Evolutionary conservation across 768 basidiomycete genomes (phyloP), one percentile per base, ranked within the genome.

Genomic region (Trichaptum fuscoviolaceum): DNA sequence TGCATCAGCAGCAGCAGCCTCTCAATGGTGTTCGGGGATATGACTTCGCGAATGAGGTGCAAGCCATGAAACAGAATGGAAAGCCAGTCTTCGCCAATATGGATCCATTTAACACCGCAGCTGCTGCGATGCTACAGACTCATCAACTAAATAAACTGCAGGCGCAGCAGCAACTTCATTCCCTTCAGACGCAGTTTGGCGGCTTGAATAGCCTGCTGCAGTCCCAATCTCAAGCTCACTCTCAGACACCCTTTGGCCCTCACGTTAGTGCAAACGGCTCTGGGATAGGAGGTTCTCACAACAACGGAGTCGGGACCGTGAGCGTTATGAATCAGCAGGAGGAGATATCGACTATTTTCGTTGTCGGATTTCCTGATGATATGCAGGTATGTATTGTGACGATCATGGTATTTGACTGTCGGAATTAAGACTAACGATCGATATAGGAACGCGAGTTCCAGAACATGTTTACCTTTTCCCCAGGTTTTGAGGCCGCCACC

Each of bases 351-450:
- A 97, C 95, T 6, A 96, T 97, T 69, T 99, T 99, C 69, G 96
- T 99, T 2, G 96, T 99, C 27, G 97, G 97, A 0, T 99, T 99
- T 75, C 97, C 97, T 3, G 97, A 99, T 66, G 97, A 99, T 73
- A 98, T 99, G 93, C 90, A 91, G 85, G 95, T 93, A 71, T 69
- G 90, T 64, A 35, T 24, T 61, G 24, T 24, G 64, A 69, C 58
- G 25, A 64, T 35, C 65, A 34, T 59, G 34, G 24, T 69, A 63
- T 68, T 72, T 71, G 65, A 69, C 68, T 61, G 61, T 61, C 69
- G 69, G 42, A 12, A 20, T 52, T 12, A 12, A 52, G 42, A 69
- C 59, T 57, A 69, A 70, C 63, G 25, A 27, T 64, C 61, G 61
- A 42, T 58, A 65, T 71, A 98, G 95, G 97, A 99, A 81, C 94